Evolutionary conservation across 164 flowering plant genomes (phyloP).

Genomic region (Vitis rupestris): DNA sequence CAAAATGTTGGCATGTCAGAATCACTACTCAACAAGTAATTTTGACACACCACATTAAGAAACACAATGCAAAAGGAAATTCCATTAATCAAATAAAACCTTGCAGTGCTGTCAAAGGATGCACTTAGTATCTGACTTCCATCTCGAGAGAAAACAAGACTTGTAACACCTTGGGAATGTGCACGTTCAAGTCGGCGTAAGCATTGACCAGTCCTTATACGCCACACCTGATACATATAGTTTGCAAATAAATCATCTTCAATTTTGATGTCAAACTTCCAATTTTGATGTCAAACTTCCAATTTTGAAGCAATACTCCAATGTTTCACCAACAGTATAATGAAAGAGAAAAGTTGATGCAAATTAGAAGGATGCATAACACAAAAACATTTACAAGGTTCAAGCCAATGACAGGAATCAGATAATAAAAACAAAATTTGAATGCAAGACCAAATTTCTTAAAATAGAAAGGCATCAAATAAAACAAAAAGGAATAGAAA

Average conservation of each 20-base stretch:
- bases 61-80: constrained; percentile 1
- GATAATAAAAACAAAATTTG: too few relatives aligned
- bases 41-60: neutral
- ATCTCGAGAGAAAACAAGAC: constrained; percentile 92
- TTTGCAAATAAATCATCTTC: neutral
- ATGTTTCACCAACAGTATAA: too few relatives aligned
- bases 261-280: neutral
- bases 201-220: constrained; percentile 98
- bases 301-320: neutral
- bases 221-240: constrained; percentile 78
- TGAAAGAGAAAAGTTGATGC: too few relatives aligned
- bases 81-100: constrained; percentile 40
- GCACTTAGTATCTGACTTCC: constrained; percentile 94
- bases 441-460: too few relatives aligned
- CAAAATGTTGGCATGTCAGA: neutral
- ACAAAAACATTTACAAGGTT: too few relatives aligned
- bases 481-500: too few relatives aligned
- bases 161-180: constrained; percentile 92
- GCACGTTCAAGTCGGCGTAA: constrained; percentile 98
- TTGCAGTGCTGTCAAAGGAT: constrained; percentile 97
- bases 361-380: too few relatives aligned
- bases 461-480: too few relatives aligned
- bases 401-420: too few relatives aligned
- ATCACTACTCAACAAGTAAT: neutral
- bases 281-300: neutral